Conservation (phyloP, 345 rosid species). For the Schrenkiella parvula region DNA sequence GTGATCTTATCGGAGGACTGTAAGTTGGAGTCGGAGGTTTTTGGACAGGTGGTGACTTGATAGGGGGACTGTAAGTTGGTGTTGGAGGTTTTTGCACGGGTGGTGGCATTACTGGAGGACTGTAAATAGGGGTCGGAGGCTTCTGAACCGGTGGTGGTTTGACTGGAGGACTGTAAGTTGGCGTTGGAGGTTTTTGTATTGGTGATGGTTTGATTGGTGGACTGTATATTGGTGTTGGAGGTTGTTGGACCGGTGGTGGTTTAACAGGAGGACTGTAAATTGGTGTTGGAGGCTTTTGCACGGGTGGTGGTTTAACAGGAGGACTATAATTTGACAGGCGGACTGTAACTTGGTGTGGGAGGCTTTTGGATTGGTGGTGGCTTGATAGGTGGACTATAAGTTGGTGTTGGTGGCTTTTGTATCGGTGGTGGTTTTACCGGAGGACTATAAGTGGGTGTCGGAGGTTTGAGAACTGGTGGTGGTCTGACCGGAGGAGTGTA, state of each 20-base stretch:
- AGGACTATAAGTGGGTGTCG: not conserved
- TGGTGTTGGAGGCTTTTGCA: not conserved
- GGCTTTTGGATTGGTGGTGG: not conserved
- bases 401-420: not conserved
- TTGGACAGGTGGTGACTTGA: not conserved
- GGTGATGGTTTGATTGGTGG: not conserved
- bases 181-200: not conserved
- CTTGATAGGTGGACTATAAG: not conserved
- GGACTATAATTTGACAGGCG: not conserved
- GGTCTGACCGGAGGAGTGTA: not conserved
- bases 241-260: not conserved
- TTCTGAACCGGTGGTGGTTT: not conserved
- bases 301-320: not conserved
- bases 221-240: constrained; percentile 8
- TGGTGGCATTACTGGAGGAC: not conserved
- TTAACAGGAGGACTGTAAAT: not conserved
- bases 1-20: not conserved
- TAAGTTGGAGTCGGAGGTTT: not conserved
- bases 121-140: not conserved
- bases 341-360: not conserved
- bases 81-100: not conserved
- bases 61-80: not conserved
- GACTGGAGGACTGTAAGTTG: not conserved
- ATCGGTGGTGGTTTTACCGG: not conserved
- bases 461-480: not conserved